Base-by-base conservation (phyloP, 768 basidiomycete genomes). In the Boletus subparvulus region DNA sequence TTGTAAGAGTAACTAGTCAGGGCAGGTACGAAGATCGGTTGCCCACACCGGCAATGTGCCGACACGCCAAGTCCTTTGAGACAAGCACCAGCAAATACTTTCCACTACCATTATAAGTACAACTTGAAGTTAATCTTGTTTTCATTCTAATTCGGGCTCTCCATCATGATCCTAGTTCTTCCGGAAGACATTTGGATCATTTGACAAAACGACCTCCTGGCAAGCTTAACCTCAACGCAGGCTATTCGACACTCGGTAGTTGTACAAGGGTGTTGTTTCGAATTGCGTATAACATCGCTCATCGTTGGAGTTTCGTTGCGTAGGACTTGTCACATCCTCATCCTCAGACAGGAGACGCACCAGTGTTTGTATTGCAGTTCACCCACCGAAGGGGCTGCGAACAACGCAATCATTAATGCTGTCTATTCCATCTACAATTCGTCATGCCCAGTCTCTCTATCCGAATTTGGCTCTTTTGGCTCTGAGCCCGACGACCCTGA, bases 1-100 rank as follows among this genome's bases (percentile, higher is more conserved):
- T 21, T 24, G 42, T 16, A 43, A 24, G 33, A 39, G 40, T 7
- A 37, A 54, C 44, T 53, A 54, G 21, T 26, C 43, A 43, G 14
- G 76, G 40, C 39, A 39, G n/a, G 33, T 13, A n/a, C 80, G n/a
- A 69, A 2, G 68, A 81, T 84, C 80, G 56, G 21, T 40, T 40
- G 54, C 26, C 16, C 37, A 36, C 39, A 10, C 32, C 32, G 44
- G 11, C 36, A 48, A 14, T 48, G 33, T 47, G 44, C 37, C 30
- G 26, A 19, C 46, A n/a, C 21, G 33, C 16, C 36, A 12, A 42
- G 19, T 36, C 39, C 30, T 13, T 24, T 26, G 26, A 37, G 19
- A 48, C 67, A 68, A 68, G 55, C 66, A 68, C 55, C 48, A 47
- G 61, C 66, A 68, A 68, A 70, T 60, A 68, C 63, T 44, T n/a